These are phyloP conservation scores for Penicillium sp. DNA, from an alignment of 2,329 filamentous ascomycete genomes.

Conservation along the genomic window DNA sequence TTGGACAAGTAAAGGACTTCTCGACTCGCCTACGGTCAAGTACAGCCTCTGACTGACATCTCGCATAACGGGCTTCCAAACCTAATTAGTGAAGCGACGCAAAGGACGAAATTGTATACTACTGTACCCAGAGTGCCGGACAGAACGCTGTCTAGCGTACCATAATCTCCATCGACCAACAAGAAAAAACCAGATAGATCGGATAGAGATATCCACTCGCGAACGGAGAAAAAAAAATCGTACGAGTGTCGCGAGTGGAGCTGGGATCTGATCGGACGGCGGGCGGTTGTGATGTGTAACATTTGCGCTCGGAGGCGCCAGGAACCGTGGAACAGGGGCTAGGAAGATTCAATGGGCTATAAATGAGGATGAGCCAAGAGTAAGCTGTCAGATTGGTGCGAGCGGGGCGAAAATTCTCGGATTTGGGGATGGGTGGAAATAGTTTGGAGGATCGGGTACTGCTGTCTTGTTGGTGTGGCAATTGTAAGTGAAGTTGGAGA, in stretches of 20 bases:
- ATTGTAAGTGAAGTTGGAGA: neutral
- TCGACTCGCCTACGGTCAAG: too few species aligned
- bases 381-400: neutral
- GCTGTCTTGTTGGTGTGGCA: neutral
- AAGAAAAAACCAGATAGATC: slow-evolving; percentile 18
- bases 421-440: neutral
- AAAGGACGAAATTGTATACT: neutral
- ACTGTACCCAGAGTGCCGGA: neutral
- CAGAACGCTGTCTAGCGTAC: too few species aligned
- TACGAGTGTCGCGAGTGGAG: neutral
- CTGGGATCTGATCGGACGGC: slow-evolving; percentile 3
- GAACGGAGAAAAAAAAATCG: slow-evolving; percentile 3
- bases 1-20: too few species aligned
- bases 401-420: neutral
- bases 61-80: neutral
- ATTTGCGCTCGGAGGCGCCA: slow-evolving; percentile 12
- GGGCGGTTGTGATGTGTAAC: slow-evolving; percentile 29
- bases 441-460: neutral
- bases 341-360: slow-evolving; percentile 1
- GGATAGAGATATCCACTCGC: slow-evolving; percentile 20
- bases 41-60: neutral
- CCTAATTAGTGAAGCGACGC: neutral
- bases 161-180: slow-evolving; percentile 8
- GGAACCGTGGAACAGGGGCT: slow-evolving; percentile 15
- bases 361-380: neutral